Evolutionary conservation across 495 filamentous ascomycete species (phyloP).

Genomic region (Articulospora tetracladia): DNA sequence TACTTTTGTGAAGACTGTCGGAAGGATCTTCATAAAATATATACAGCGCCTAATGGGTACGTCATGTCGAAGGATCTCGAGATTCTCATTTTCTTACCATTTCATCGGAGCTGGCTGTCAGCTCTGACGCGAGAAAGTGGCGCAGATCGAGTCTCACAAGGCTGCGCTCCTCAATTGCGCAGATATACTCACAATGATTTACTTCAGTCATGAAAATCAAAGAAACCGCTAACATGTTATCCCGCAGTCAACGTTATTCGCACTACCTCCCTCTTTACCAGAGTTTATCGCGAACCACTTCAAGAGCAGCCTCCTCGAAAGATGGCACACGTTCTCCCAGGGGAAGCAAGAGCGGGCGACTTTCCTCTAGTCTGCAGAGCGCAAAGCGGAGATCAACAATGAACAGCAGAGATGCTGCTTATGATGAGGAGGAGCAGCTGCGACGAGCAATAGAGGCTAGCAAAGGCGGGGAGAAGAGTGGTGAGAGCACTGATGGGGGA

Average conservation of each 20-base stretch:
- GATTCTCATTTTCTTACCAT: conserved; percentile 39
- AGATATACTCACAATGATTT: conserved; percentile 9
- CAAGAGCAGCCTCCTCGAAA: conserved; percentile 56
- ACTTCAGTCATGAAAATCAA: conserved; percentile 3
- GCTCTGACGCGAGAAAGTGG: conserved; percentile 39
- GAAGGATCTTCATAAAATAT: conserved; percentile 83
- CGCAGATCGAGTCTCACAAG: conserved; percentile 40
- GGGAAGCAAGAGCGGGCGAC: conserved; percentile 44
- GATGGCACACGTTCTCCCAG: conserved; percentile 47
- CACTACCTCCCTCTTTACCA: conserved; percentile 52
- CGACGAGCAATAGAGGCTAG: conserved; percentile 92
- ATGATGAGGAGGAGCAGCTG: conserved; percentile 90
- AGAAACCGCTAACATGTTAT: conserved; percentile 23
- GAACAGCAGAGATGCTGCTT: conserved; percentile 94
- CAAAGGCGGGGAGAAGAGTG: conserved; percentile 61
- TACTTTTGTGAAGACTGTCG: conserved; percentile 97
- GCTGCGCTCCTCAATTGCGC: conserved; percentile 30
- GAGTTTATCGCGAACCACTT: conserved; percentile 37
- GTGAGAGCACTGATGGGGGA: conserved; percentile 43
- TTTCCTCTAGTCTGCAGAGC: conserved; percentile 39
- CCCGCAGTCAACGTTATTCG: conserved; percentile 48
- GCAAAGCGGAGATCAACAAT: conserved; percentile 91
- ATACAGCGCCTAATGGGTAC: conserved; percentile 80
- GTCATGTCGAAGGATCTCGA: conserved; percentile 30
- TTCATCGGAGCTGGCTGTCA: conserved; percentile 40